These are phyloP conservation scores for Colletotrichum sp. DNA, from an alignment of 2,329 filamentous ascomycete species.

Conservation along the genomic window DNA sequence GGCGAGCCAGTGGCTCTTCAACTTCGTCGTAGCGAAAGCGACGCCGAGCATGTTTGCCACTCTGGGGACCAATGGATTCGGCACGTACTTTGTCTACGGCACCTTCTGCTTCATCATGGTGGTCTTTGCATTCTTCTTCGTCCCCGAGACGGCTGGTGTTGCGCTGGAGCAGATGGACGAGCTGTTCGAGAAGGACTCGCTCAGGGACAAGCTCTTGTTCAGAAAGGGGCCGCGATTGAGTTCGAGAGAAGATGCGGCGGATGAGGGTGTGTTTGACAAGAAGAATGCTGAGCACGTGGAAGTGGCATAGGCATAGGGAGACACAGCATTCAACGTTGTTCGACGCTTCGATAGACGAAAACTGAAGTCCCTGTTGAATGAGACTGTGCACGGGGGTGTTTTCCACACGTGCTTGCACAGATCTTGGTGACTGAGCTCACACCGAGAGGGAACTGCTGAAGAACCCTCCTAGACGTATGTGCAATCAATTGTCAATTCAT, in stretches of 20 bases:
- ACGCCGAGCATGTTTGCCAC: conserved; percentile 64
- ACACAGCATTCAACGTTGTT: not conserved
- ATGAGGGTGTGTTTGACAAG: not conserved
- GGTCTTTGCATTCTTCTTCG: conserved; percentile 43
- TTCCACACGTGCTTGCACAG: not conserved
- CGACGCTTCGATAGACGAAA: not conserved
- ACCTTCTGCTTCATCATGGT: conserved; percentile 63
- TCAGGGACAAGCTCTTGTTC: not conserved
- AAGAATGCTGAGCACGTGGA: not conserved
- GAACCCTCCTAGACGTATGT: not conserved
- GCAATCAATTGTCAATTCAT: not conserved
- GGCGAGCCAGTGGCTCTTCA: conserved; percentile 69
- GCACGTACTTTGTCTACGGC: conserved; percentile 64
- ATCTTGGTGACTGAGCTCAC: not conserved
- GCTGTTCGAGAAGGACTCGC: conserved; percentile 24
- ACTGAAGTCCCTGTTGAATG: not conserved
- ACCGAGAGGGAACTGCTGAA: not conserved
- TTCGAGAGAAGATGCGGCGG: not conserved
- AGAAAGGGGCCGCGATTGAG: not conserved
- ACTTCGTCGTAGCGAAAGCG: conserved; percentile 66
- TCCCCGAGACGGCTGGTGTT: conserved; percentile 56
- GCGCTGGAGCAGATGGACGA: conserved; percentile 33
- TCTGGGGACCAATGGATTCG: conserved; percentile 27
- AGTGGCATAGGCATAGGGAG: not conserved
- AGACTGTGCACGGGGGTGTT: rapidly evolving